Percentiles rank a stretch among this genome's conserved stretches.
These are phyloP conservation scores for Solanum habrochaites DNA, from an alignment of 257 asterid genomes.

Conservation along the genomic window DNA sequence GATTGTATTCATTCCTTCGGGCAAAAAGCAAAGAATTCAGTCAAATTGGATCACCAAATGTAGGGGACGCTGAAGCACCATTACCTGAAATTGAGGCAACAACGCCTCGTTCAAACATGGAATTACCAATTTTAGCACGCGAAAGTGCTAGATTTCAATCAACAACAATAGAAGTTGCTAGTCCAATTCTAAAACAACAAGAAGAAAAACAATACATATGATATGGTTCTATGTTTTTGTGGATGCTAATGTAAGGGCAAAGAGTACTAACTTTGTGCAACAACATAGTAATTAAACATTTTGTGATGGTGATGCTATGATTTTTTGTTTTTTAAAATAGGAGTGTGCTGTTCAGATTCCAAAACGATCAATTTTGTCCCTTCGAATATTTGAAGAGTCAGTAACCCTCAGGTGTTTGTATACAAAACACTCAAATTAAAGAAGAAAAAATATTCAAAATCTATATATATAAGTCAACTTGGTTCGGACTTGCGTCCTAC, in stretches of 20 bases:
- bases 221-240: neutral
- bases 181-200: neutral
- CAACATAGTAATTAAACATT: neutral
- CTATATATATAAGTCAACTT: neutral
- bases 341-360: neutral
- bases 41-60: neutral
- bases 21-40: slow-evolving; percentile 21
- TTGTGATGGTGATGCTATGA: neutral
- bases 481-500: neutral
- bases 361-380: neutral
- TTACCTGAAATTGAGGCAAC: neutral
- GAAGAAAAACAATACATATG: neutral
- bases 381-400: neutral
- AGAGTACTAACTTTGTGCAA: neutral
- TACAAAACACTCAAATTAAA: neutral
- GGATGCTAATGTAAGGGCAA: neutral
- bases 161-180: neutral
- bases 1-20: slow-evolving; percentile 46
- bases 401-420: neutral
- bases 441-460: neutral
- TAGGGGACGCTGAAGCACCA: neutral
- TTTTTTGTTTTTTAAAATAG: neutral
- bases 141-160: neutral
- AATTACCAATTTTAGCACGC: neutral
- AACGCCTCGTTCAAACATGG: neutral